These are phyloP conservation scores for Neurospora sublineolata DNA, from an alignment of 495 filamentous ascomycete species.

Conservation along the genomic window DNA sequence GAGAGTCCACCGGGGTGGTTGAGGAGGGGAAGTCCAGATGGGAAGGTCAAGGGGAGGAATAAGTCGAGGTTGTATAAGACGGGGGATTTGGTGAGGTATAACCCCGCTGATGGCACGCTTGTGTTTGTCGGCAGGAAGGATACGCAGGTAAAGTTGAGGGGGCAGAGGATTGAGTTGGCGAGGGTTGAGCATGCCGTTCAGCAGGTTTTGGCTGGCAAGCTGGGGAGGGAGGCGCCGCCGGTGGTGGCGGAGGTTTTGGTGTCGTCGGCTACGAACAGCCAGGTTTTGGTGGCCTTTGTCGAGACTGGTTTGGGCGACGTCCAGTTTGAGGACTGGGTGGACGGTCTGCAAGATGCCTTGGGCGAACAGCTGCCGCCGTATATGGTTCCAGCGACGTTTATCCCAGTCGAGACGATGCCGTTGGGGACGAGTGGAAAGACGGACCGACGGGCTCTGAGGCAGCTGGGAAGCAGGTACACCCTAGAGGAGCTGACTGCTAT, in stretches of 20 bases:
- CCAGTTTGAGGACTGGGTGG: not conserved
- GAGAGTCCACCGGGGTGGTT: slow-evolving; percentile 1
- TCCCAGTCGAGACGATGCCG: slow-evolving; percentile 40
- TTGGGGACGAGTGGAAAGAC: slow-evolving; percentile 42
- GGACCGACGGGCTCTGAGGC: slow-evolving; percentile 19
- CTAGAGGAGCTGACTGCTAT: not conserved
- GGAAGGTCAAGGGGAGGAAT: not conserved
- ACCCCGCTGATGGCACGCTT: slow-evolving; percentile 21
- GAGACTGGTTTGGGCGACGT: not conserved
- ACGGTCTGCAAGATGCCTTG: not conserved
- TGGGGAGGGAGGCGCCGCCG: slow-evolving; percentile 2
- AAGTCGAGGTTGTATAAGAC: slow-evolving; percentile 31
- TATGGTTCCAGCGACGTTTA: slow-evolving; percentile 48
- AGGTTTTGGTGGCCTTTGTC: not conserved
- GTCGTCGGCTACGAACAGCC: slow-evolving; percentile 6
- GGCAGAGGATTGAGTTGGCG: slow-evolving; percentile 27
- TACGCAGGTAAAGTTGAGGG: slow-evolving; percentile 31
- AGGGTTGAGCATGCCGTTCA: slow-evolving; percentile 19
- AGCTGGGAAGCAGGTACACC: not conserved
- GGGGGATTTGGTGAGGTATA: slow-evolving; percentile 44
- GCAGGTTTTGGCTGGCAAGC: slow-evolving; percentile 2
- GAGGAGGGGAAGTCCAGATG: not conserved
- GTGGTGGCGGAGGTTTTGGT: slow-evolving; percentile 22
- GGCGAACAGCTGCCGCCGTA: slow-evolving; percentile 22
- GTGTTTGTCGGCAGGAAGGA: slow-evolving; percentile 26